phyloP scores from a whole-genome alignment of 345 rosid genomes.

The Populus davidiana region DNA sequence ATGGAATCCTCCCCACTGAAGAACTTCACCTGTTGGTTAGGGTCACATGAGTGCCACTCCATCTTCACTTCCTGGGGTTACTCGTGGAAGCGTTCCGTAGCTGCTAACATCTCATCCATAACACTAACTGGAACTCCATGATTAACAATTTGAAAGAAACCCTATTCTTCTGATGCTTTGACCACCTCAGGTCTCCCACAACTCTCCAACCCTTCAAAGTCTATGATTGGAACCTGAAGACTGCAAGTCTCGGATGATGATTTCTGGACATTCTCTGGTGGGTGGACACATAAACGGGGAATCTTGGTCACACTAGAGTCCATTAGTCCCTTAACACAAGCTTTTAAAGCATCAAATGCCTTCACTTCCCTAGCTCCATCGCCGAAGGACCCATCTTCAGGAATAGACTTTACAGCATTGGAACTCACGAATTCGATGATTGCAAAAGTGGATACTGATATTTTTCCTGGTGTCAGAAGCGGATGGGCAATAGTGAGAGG shows the following conservation, averaged over 20 bases:
- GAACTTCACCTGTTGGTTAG: slow-evolving; percentile 24
- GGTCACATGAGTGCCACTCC: slow-evolving; percentile 40
- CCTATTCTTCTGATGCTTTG: slow-evolving; percentile 42
- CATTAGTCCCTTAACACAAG: too few species aligned
- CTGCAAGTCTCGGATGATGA: not conserved
- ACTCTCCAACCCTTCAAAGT: too few species aligned
- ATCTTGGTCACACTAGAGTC: too few species aligned
- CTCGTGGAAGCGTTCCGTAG: slow-evolving; percentile 34
- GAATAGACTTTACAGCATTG: too few species aligned
- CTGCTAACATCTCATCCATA: slow-evolving; percentile 38
- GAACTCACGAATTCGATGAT: slow-evolving; percentile 18
- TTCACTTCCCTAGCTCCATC: too few species aligned
- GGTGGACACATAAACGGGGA: too few species aligned
- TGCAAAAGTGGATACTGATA: too few species aligned
- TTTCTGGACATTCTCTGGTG: slow-evolving; percentile 1
- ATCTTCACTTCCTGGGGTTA: slow-evolving; percentile 40
- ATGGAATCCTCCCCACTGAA: slow-evolving; percentile 29
- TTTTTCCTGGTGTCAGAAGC: too few species aligned
- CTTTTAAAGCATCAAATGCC: too few species aligned
- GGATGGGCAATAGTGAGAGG: too few species aligned
- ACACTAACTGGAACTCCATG: slow-evolving; percentile 39
- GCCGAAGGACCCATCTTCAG: not conserved
- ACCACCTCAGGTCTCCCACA: too few species aligned
- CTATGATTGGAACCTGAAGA: too few species aligned
- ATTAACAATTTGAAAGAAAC: slow-evolving; percentile 45